Evolutionary conservation across 257 asterid genomes (phyloP).

Genomic region (Lycium barbarum): DNA sequence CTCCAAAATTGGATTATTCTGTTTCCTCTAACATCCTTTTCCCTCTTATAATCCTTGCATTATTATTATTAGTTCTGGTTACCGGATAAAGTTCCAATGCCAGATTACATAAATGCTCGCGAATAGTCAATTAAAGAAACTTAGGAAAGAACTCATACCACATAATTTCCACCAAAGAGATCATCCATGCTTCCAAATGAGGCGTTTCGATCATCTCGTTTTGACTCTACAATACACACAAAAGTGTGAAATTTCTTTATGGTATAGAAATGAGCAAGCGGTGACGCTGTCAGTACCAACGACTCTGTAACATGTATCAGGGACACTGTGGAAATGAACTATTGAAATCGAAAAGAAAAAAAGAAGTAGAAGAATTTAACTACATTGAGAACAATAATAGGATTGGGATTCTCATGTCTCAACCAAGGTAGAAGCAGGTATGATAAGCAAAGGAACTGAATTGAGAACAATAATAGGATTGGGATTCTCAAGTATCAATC

Average conservation of each 20-base stretch:
- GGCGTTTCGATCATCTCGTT: slow-evolving; percentile 38
- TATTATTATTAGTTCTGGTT: background rate
- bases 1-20: slow-evolving; percentile 1
- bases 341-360: background rate
- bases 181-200: slow-evolving; percentile 57
- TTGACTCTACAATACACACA: slow-evolving; percentile 47
- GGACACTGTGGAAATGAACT: background rate
- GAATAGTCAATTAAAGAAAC: background rate
- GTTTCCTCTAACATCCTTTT: background rate
- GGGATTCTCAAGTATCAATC: too few relatives aligned
- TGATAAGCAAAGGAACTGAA: too few relatives aligned
- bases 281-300: background rate
- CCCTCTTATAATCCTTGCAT: background rate
- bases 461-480: too few relatives aligned
- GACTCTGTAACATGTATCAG: background rate
- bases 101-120: background rate
- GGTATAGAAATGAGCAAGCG: background rate
- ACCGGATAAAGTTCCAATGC: background rate
- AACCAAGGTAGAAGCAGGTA: too few relatives aligned
- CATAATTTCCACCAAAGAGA: slow-evolving; percentile 50
- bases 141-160: slow-evolving; percentile 53
- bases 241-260: background rate
- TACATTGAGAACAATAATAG: background rate
- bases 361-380: background rate
- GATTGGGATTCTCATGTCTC: too few relatives aligned